Evolutionary conservation across 2,329 filamentous ascomycete species (phyloP).

Genomic region (Hymenoscyphus linearis): DNA sequence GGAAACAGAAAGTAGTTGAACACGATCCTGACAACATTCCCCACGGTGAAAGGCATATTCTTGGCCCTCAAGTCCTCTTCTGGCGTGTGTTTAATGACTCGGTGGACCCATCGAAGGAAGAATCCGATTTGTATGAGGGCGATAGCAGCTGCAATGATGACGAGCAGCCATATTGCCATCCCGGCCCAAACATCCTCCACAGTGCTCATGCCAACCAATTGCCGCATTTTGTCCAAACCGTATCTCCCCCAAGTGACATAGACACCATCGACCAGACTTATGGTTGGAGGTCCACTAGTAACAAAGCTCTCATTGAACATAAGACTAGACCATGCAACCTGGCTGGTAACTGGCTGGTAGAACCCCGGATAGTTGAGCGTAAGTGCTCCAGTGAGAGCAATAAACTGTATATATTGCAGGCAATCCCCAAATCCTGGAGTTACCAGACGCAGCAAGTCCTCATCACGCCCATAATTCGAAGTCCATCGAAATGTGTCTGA

Average conservation of each 20-base stretch:
- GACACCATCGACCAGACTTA: conserved; percentile 75
- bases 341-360: conserved; percentile 86
- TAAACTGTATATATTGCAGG: conserved; percentile 92
- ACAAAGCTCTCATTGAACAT: conserved; percentile 94
- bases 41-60: conserved; percentile 81
- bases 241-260: conserved; percentile 74
- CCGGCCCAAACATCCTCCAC: conserved; percentile 85
- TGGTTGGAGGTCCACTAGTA: conserved; percentile 57
- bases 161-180: conserved; percentile 86
- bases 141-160: conserved; percentile 64
- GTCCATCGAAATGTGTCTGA: conserved; percentile 90
- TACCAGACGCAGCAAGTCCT: conserved; percentile 83
- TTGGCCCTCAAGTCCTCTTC: conserved; percentile 88
- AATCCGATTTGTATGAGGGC: conserved; percentile 74
- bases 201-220: conserved; percentile 74
- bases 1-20: conserved; percentile 92
- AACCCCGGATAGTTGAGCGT: conserved; percentile 88
- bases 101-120: conserved; percentile 68
- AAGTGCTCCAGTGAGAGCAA: conserved; percentile 80
- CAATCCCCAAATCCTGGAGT: conserved; percentile 97
- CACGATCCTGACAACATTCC: conserved; percentile 75
- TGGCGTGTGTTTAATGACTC: conserved; percentile 62
- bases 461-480: conserved; percentile 94
- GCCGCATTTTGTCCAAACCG: conserved; percentile 72
- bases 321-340: conserved; percentile 80